Conservation (phyloP, 805 yeast species). For the Lachancea meyersii region DNA sequence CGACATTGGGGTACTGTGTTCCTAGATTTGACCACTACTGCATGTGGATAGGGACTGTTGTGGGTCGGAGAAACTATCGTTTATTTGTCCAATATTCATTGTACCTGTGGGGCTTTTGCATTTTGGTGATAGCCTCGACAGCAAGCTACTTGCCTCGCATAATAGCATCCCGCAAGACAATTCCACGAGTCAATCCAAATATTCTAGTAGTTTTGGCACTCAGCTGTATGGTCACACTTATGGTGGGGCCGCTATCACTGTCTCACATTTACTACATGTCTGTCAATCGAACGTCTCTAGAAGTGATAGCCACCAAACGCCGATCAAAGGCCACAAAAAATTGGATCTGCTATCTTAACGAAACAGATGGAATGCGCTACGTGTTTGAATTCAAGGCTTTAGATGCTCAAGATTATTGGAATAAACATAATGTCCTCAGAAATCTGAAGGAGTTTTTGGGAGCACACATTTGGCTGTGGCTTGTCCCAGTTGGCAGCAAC, state of each 20-base stretch:
- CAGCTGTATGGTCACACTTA: slow-evolving; percentile 40
- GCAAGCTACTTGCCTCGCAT: slow-evolving; percentile 31
- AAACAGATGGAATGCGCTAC: slow-evolving; percentile 36
- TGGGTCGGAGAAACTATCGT: slow-evolving; percentile 63
- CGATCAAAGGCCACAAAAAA: slow-evolving; percentile 22
- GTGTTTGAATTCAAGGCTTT: slow-evolving; percentile 35
- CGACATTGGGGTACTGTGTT: slow-evolving; percentile 49
- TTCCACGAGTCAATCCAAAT: slow-evolving; percentile 39
- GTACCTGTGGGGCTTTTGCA: slow-evolving; percentile 34
- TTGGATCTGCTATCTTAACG: slow-evolving; percentile 25
- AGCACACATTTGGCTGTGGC: slow-evolving; percentile 24
- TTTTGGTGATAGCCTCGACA: slow-evolving; percentile 37
- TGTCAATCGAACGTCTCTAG: slow-evolving; percentile 52
- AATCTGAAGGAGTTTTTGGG: slow-evolving; percentile 32
- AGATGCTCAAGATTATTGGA: slow-evolving; percentile 22
- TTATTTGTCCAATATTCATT: slow-evolving; percentile 50
- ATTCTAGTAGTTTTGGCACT: slow-evolving; percentile 43
- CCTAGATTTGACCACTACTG: slow-evolving; percentile 82
- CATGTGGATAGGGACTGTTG: slow-evolving; percentile 63
- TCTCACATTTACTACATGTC: slow-evolving; percentile 42
- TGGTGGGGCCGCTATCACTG: slow-evolving; percentile 39
- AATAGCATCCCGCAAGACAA: slow-evolving; percentile 14
- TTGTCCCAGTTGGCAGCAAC: slow-evolving; percentile 24
- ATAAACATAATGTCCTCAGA: slow-evolving; percentile 15
- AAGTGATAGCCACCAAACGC: slow-evolving; percentile 41